Base-by-base conservation (phyloP, 805 yeast species). In the Wickerhamiella musiphila region DNA sequence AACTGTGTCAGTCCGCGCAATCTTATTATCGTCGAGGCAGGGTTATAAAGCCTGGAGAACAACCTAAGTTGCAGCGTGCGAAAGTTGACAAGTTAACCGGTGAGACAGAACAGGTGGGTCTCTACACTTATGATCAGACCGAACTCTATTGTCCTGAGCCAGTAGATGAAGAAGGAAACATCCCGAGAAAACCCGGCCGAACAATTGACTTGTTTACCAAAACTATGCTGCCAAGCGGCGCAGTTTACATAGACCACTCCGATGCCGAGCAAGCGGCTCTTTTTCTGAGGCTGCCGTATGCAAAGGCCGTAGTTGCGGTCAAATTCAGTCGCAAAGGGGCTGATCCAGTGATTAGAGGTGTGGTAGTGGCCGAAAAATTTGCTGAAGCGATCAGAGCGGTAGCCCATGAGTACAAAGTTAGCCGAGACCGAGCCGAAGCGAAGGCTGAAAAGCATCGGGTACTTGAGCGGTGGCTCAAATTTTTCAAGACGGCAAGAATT, bases 1-100 rank as follows among this genome's bases (percentile, higher is more conserved):
- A 68, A 29, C 46, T 46, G 2, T 65, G 84, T 14, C 60, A 72
- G 35, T 71, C 92, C 0, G 78, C 93, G 0, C 73, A 70, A 43
- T 82, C 78, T 2, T 90, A 96, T 96, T 79, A 74, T 46, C 65
- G 77, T 54, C 57, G 65, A 27, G 98, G 98, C 0, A 56, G 94
- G 14, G 63, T 72, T 0, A 51, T 90, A 23, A 78, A 72, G 44
- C 51, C 70, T 1, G 94, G 93, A 0, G 72, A 61, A 23, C 70
- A 70, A 39, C 76, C 90, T 0, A 46, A 73, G 42, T 70, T 53
- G 18, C 57, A 51, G 36, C 57, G 58, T 26, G 46, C 43, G 7
- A 34, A 26, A 8, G 41, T 38, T 9, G 48, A 42, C 33, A 38
- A 40, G n/a, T 35, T 36, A 10, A 32, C 43, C 2, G 42, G 45